These are phyloP conservation scores for Solanum sejunctum DNA, from an alignment of 257 asterid species.

Conservation along the genomic window DNA sequence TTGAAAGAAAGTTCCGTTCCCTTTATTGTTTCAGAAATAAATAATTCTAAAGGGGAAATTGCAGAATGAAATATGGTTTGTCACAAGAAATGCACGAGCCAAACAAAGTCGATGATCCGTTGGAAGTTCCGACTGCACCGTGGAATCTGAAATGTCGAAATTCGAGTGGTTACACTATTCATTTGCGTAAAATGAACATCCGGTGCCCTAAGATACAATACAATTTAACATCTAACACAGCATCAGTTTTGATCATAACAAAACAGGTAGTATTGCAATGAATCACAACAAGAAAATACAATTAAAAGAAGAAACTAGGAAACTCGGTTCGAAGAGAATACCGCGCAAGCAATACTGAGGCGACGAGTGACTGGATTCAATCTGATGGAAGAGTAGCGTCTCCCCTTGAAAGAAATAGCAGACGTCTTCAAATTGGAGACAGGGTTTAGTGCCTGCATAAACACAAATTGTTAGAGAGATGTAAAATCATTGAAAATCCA, in stretches of 20 bases:
- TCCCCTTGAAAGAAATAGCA: slow-evolving; percentile 21
- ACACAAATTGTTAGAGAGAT: not conserved
- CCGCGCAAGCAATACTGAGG: slow-evolving; percentile 54
- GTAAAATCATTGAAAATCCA: not conserved
- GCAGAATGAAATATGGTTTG: not conserved
- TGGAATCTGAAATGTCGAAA: too few species aligned
- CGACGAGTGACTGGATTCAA: slow-evolving; percentile 30
- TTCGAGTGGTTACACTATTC: too few species aligned
- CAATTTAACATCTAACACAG: not conserved
- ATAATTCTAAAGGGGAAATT: not conserved
- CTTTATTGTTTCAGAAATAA: not conserved
- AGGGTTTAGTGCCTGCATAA: not conserved
- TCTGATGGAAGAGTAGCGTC: slow-evolving; percentile 22
- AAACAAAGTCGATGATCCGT: not conserved
- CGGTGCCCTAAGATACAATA: too few species aligned
- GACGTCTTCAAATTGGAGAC: slow-evolving; percentile 9
- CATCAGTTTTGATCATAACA: not conserved
- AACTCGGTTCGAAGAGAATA: not conserved
- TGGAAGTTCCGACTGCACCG: too few species aligned
- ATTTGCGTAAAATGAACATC: too few species aligned
- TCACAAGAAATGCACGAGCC: not conserved
- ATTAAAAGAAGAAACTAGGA: not conserved
- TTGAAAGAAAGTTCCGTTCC: not conserved
- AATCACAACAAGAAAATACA: not conserved
- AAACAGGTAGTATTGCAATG: not conserved